phyloP scores from a whole-genome alignment of 129 eudicot species.

The Pulicaria dysenterica region DNA sequence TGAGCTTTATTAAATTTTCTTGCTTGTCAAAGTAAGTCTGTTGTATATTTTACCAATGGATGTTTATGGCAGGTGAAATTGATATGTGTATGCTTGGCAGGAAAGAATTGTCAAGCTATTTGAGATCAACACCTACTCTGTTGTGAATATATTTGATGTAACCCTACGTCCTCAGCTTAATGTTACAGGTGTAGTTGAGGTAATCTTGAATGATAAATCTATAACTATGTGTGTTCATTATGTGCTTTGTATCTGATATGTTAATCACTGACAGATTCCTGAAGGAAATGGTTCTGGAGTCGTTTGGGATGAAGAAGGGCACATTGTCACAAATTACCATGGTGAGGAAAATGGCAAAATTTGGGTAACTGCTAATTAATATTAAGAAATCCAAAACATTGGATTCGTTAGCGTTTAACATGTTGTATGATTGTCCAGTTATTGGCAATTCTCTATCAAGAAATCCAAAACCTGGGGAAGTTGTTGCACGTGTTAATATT shows the following conservation, averaged over 20 bases:
- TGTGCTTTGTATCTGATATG: slow-evolving; percentile 9
- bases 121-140: slow-evolving; percentile 91
- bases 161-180: slow-evolving; percentile 95
- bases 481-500: slow-evolving; percentile 95
- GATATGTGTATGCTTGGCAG: slow-evolving; percentile 68
- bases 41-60: slow-evolving; percentile 32
- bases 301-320: slow-evolving; percentile 94
- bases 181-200: slow-evolving; percentile 94
- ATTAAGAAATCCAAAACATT: no score
- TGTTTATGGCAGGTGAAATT: slow-evolving; percentile 54
- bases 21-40: slow-evolving; percentile 13
- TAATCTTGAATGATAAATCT: slow-evolving; percentile 34
- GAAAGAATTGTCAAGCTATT: slow-evolving; percentile 89
- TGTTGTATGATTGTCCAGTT: slow-evolving; percentile 44
- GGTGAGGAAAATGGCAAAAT: slow-evolving; percentile 46
- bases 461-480: slow-evolving; percentile 80
- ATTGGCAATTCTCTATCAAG: slow-evolving; percentile 88
- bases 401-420: no score
- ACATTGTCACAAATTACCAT: slow-evolving; percentile 94
- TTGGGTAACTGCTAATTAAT: not conserved
- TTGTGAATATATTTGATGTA: slow-evolving; percentile 97
- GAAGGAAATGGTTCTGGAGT: slow-evolving; percentile 99
- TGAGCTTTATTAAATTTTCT: slow-evolving; percentile 2
- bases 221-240: not conserved
- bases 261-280: slow-evolving; percentile 65